phyloP scores from a whole-genome alignment of 208 protist species.

The Acanthamoeba quina region DNA sequence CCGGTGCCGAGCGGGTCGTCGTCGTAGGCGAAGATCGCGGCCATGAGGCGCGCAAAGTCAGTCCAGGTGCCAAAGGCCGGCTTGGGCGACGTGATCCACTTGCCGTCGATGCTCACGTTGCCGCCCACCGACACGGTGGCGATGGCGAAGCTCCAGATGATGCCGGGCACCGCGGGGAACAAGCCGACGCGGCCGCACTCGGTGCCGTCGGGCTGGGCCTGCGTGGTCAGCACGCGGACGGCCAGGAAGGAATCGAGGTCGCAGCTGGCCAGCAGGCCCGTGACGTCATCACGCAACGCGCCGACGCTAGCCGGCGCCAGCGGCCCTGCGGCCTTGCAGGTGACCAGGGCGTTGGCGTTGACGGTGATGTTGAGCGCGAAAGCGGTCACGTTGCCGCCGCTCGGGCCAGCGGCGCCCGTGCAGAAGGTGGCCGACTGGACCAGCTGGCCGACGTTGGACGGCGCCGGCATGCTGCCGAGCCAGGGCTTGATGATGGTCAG shows the following conservation, averaged over 20 bases:
- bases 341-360: neutral
- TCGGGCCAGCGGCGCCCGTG: neutral
- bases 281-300: neutral
- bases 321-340: neutral
- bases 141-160: conserved; percentile 18
- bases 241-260: neutral
- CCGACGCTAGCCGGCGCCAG: neutral
- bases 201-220: neutral
- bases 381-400: neutral
- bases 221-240: neutral
- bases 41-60: neutral
- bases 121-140: neutral
- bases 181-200: conserved; percentile 4
- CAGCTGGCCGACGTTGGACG: neutral
- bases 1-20: neutral
- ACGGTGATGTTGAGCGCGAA: conserved; percentile 23
- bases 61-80: conserved; percentile 35
- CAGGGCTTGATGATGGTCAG: conserved; percentile 5
- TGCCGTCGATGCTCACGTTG: neutral
- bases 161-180: conserved; percentile 32
- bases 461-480: neutral
- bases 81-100: neutral
- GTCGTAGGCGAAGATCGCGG: neutral
- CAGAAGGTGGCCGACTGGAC: conserved; percentile 10
- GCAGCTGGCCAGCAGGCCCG: neutral